Evolutionary conservation across 1,139 yeast genomes (phyloP).

Genomic region (Yamadazyma songkhlaensis): DNA sequence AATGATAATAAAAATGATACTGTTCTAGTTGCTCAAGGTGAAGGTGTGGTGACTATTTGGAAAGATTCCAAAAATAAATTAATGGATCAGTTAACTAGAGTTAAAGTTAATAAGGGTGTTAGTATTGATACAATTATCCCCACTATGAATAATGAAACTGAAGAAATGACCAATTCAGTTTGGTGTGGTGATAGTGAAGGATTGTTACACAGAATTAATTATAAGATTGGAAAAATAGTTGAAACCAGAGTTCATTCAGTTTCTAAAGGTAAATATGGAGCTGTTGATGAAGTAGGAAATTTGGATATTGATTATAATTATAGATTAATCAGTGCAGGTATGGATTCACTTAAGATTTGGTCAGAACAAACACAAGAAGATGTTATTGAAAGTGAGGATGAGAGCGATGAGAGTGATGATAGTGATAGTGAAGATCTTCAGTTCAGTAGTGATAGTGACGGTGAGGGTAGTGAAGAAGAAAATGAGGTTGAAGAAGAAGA

Average conservation of each 20-base stretch:
- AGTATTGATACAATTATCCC: conserved; percentile 77
- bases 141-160: conserved; percentile 68
- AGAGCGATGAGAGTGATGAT: conserved; percentile 12
- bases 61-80: conserved; percentile 62
- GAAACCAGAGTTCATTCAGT: conserved; percentile 67
- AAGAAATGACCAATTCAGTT: conserved; percentile 48
- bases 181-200: conserved; percentile 92
- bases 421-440: conserved; percentile 13
- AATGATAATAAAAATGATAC: conserved; percentile 56
- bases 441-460: conserved; percentile 11
- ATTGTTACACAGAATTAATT: conserved; percentile 64
- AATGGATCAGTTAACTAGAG: conserved; percentile 78
- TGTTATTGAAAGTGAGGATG: conserved; percentile 14
- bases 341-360: conserved; percentile 83
- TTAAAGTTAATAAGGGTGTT: conserved; percentile 66
- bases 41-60: conserved; percentile 94
- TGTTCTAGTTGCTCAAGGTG: conserved; percentile 79
- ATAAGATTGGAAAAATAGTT: conserved; percentile 58
- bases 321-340: conserved; percentile 75
- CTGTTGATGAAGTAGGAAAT: conserved; percentile 60
- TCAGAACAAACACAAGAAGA: conserved; percentile 27
- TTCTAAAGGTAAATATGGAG: conserved; percentile 38
- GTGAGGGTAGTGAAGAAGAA: conserved; percentile 11
- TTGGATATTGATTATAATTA: conserved; percentile 80
- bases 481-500: conserved; percentile 12